Percentiles rank a stretch among this genome's conserved stretches.
phyloP scores from a whole-genome alignment of 441 rosid species.

The Pelargonium australe region DNA sequence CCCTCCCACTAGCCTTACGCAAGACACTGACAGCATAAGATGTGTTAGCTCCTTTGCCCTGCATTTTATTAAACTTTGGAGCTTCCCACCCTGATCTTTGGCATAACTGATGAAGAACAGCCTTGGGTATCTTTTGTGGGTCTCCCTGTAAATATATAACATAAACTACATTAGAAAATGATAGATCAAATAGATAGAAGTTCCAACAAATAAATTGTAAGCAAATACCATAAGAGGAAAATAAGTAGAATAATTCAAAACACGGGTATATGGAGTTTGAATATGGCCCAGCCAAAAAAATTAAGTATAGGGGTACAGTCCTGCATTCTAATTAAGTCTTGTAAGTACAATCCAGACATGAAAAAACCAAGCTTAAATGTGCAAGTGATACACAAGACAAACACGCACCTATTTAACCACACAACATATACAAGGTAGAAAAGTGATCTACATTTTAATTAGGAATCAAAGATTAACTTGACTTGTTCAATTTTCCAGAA shows the following conservation, averaged over 20 bases:
- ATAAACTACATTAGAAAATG: slow-evolving; percentile 17
- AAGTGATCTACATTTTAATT: neutral
- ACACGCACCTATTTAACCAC: slow-evolving; percentile 7
- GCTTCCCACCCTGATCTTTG: slow-evolving; percentile 94
- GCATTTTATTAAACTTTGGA: slow-evolving; percentile 72
- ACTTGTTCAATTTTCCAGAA: slow-evolving; percentile 5
- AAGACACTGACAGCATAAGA: slow-evolving; percentile 67
- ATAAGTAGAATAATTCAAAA: slow-evolving; percentile 7
- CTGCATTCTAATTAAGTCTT: neutral
- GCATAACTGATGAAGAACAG: slow-evolving; percentile 85
- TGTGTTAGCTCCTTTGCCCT: slow-evolving; percentile 38
- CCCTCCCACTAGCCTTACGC: slow-evolving; percentile 87
- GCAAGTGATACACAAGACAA: neutral
- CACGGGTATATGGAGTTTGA: slow-evolving; percentile 8
- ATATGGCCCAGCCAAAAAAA: slow-evolving; percentile 5
- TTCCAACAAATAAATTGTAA: slow-evolving; percentile 2
- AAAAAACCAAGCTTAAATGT: neutral
- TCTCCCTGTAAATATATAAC: slow-evolving; percentile 54
- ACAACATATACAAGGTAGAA: neutral
- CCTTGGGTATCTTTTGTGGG: slow-evolving; percentile 64
- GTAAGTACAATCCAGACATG: neutral
- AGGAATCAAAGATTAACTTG: slow-evolving; percentile 1
- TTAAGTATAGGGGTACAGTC: neutral
- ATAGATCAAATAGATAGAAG: slow-evolving; percentile 11
- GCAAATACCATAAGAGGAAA: slow-evolving; percentile 10